Evolutionary conservation across 176 grass and related monocot species (phyloP).

Genomic region (Lolium multiflorum): DNA sequence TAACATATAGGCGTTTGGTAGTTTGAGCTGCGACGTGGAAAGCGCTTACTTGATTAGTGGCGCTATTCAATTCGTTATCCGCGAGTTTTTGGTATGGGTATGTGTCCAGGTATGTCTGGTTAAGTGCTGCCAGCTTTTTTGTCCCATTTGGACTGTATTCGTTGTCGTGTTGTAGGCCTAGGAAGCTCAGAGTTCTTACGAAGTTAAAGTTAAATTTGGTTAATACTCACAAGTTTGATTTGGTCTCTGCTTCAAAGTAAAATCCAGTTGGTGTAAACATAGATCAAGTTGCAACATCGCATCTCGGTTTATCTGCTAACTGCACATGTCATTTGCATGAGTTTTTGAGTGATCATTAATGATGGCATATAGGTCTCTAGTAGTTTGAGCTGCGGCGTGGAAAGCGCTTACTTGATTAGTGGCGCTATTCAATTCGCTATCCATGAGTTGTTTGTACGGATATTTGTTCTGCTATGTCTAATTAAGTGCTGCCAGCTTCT

Average conservation of each 20-base stretch:
- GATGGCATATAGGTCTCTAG: not conserved
- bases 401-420: not conserved
- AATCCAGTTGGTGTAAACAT: slow-evolving; percentile 11
- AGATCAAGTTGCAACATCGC: not conserved
- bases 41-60: not conserved
- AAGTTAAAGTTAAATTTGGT: not conserved
- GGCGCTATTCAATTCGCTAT: slow-evolving; percentile 7
- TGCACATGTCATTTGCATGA: not conserved
- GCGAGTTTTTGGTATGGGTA: not conserved
- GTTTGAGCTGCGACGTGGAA: no score
- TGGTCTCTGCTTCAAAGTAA: not conserved
- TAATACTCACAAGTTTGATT: not conserved
- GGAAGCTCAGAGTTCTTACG: not conserved
- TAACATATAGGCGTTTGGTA: no score
- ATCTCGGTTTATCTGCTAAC: not conserved
- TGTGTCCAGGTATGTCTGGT: not conserved
- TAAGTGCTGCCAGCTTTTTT: slow-evolving; percentile 10
- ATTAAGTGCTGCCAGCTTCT: slow-evolving; percentile 11
- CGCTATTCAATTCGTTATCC: not conserved
- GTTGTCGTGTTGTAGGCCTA: not conserved
- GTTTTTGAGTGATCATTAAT: slow-evolving; percentile 27
- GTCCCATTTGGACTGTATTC: not conserved
- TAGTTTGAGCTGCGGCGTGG: not conserved
- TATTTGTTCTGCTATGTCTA: not conserved
- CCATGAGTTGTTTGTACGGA: not conserved